Base-by-base conservation (phyloP, 306 rosid species). In the Sechiopsis laciniata region DNA sequence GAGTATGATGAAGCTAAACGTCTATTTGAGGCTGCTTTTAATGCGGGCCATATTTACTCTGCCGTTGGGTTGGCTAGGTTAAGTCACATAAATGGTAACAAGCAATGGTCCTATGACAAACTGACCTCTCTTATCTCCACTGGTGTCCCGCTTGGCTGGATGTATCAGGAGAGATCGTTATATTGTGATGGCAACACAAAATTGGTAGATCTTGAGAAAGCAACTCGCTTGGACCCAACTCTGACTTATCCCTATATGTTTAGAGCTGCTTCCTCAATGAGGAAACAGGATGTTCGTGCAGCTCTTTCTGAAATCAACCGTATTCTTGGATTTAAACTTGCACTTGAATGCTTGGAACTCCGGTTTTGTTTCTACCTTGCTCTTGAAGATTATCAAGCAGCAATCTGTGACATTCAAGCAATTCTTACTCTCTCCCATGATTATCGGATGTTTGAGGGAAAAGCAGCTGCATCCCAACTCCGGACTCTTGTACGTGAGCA, bases 81-180 rank as follows among this genome's bases (percentile, higher is more conserved):
- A 61, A 78, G 84, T 74, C 79, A 55, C 80, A 77, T 87, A 32
- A 84, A 79, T 75, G 96, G 94, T 51, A 84, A 88, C 73, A 86
- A 85, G 64, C 80, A 78, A 76, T 81, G 85, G 86, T 80, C 96
- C 10, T 82, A 81, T 77, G 88, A 92, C 74, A 89, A 81, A 82
- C 80, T 92, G 79, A 86, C 90, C 78, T 88, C 90, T n/a, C 79
- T 81, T 65, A 82, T 92, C 81, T 76, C 88, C 35, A 76, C 88
- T 70, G 83, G 66, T 63, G 55, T 71, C 22, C 92, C 88, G 11
- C 86, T 77, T 75, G 97, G 97, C 68, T 92, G 97, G 97, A 86
- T 92, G 96, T 84, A 86, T 79, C 92, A 89, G 77, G 97, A 92
- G 88, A 84, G 96, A 75, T 85, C 97, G 61, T 85, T 92, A 59